Percentiles rank a stretch among this genome's conserved stretches.
phyloP scores from a whole-genome alignment of 768 basidiomycete species.

The Paxillus rubicundulus region DNA sequence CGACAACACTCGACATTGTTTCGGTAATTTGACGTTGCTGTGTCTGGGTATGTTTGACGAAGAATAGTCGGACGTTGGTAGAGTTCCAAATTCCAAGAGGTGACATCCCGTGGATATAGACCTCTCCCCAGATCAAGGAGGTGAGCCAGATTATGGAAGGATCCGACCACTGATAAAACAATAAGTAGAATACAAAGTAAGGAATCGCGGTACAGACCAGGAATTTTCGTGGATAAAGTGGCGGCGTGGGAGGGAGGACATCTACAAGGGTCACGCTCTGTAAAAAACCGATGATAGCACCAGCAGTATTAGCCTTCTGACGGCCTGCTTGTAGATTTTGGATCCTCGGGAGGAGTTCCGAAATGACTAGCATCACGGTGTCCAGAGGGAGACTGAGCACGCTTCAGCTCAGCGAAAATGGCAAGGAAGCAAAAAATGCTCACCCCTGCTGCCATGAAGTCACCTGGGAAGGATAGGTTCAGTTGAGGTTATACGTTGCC shows the following conservation, averaged over 20 bases:
- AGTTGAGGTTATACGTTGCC: background rate
- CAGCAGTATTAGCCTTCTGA: conserved; percentile 58
- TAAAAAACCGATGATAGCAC: conserved; percentile 73
- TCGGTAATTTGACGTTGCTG: conserved; percentile 74
- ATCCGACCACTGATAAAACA: conserved; percentile 74
- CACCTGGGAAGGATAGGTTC: conserved; percentile 44
- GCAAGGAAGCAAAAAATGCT: conserved; percentile 13
- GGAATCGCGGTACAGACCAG: conserved; percentile 45
- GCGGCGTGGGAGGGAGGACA: conserved; percentile 69
- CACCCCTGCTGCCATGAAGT: conserved; percentile 97
- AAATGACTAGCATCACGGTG: conserved; percentile 80
- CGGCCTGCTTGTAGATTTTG: conserved; percentile 75
- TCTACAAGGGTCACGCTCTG: conserved; percentile 64
- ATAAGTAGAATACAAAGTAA: background rate
- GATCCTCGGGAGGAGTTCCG: conserved; percentile 82
- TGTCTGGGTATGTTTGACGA: conserved; percentile 80
- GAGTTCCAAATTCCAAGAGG: conserved; percentile 88
- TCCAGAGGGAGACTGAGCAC: conserved; percentile 77
- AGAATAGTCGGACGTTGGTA: conserved; percentile 85
- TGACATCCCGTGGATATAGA: conserved; percentile 87
- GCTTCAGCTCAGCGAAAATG: conserved; percentile 9
- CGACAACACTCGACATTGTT: conserved; percentile 77
- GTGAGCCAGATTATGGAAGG: conserved; percentile 91
- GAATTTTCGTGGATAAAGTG: conserved; percentile 70
- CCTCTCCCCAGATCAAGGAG: conserved; percentile 92